Percentiles rank a stretch among this genome's conserved stretches.
Conservation (phyloP, 1,284 basidiomycete species). For the Xanthoconium separans region DNA sequence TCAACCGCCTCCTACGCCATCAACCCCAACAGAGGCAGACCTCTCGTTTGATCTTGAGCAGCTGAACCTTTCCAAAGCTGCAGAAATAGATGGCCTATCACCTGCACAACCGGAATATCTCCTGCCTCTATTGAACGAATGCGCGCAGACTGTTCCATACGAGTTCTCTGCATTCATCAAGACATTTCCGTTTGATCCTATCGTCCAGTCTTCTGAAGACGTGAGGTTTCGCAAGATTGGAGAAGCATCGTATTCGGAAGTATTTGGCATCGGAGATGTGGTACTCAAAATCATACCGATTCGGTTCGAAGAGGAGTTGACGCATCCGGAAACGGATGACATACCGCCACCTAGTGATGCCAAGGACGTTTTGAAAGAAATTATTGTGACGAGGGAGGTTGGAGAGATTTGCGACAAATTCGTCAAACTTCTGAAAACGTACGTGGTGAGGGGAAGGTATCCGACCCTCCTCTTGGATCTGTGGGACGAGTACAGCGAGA, state of each 20-base stretch:
- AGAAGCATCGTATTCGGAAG: conserved; percentile 96
- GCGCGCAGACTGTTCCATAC: conserved; percentile 60
- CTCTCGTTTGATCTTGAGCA: conserved; percentile 56
- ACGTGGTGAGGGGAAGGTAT: conserved; percentile 85
- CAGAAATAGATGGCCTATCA: conserved; percentile 12
- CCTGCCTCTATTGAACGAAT: conserved; percentile 62
- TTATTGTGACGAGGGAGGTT: conserved; percentile 82
- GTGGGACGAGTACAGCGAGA: conserved; percentile 83
- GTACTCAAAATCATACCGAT: conserved; percentile 83
- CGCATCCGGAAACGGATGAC: conserved; percentile 37
- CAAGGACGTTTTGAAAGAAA: conserved; percentile 82
- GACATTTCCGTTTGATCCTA: conserved; percentile 69
- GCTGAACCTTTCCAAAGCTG: conserved; percentile 39
- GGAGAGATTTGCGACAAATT: conserved; percentile 74
- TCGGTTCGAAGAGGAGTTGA: conserved; percentile 44
- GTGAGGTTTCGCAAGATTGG: conserved; percentile 79
- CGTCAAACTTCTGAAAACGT: conserved; percentile 75
- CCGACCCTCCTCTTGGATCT: conserved; percentile 73
- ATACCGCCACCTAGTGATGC: conserved; percentile 68
- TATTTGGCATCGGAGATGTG: conserved; percentile 85
- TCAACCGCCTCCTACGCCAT: conserved; percentile 44
- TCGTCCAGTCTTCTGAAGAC: conserved; percentile 41
- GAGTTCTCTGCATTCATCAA: conserved; percentile 81
- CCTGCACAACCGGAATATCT: conserved; percentile 48
- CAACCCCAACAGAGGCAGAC: conserved; percentile 48